Base-by-base conservation (phyloP, 371 early-diverging fungal genomes). In the Rhizopus sp. region DNA sequence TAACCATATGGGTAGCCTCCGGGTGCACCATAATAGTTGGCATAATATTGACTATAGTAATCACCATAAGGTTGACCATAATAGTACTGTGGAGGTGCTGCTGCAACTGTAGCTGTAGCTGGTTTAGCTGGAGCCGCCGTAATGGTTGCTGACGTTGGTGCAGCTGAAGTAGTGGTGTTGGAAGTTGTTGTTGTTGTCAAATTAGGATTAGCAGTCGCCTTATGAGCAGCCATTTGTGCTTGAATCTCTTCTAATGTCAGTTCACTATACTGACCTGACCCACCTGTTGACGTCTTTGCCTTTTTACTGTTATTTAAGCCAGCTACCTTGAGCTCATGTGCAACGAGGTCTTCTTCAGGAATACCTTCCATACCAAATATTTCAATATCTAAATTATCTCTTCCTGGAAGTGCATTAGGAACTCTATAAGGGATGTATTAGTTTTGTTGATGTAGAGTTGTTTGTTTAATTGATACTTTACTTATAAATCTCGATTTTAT, bases 301-400 rank as follows among this genome's bases (percentile, higher is more conserved):
- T 63, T 55, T 7, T 62, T 53, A n/a, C 63, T 60, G 30, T 67
- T 60, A 16, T 38, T 44, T 33, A 42, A 47, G 12, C 69, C 73
- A 15, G 57, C 38, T 51, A 80, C 59, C 52, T 81, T 80, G 16
- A 64, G 66, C 58, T 86, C 80, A 57, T 93, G 87, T 5, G 86
- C 88, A 7, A 77, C 70, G 34, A 89, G 66, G 68, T 96, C 95
- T 50, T 84, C 89, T 40, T 80, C 84, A 10, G 98, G 98, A 41
- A 97, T 89, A 6, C 96, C 96, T 59, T 89, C 89, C 92, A 94
- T 97, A 29, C 96, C 98, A 72, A 93, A 94, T 50, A 97, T 95
- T 64, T 96, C 95, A 53, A 93, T 74, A 16, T 96, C 94, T 29
- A 86, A 69, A 10, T 85, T 82, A 46, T 95, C 95, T 54, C 95